Evolutionary conservation across 306 rosid species (phyloP).

Genomic region (Vigna trinervia): DNA sequence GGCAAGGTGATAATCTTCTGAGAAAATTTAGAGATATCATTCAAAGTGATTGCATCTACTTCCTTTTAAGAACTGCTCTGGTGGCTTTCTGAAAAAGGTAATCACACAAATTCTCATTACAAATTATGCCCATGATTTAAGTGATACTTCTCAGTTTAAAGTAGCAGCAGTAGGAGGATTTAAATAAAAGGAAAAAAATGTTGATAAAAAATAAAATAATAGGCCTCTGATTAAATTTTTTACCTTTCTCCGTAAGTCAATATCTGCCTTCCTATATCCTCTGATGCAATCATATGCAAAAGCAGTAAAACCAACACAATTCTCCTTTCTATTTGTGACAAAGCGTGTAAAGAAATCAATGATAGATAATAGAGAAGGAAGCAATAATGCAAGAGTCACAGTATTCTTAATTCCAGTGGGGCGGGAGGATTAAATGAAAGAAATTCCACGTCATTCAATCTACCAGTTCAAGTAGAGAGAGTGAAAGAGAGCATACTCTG

Average conservation of each 20-base stretch:
- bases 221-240: not conserved
- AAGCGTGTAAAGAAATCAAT: not conserved
- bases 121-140: not conserved
- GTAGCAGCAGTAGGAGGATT: not conserved
- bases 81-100: slow-evolving; percentile 64
- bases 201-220: not conserved
- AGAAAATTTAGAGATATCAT: slow-evolving; percentile 60
- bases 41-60: slow-evolving; percentile 67
- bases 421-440: not conserved
- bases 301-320: not conserved
- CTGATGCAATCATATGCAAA: slow-evolving; percentile 72
- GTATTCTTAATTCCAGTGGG: not conserved
- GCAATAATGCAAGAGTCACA: not conserved
- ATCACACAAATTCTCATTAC: not conserved
- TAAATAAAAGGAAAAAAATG: not conserved
- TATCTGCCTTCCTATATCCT: slow-evolving; percentile 83
- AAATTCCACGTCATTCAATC: not conserved
- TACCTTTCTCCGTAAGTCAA: slow-evolving; percentile 88
- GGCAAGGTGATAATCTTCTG: slow-evolving; percentile 78
- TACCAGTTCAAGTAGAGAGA: not conserved
- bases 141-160: not conserved
- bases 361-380: slow-evolving; percentile 12
- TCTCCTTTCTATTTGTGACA: not conserved
- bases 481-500: too few species aligned
- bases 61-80: slow-evolving; percentile 69